Evolutionary conservation across 768 basidiomycete genomes (phyloP), one percentile per base, ranked within the genome.

Genomic region (Hortiboletus flavorubellus): DNA sequence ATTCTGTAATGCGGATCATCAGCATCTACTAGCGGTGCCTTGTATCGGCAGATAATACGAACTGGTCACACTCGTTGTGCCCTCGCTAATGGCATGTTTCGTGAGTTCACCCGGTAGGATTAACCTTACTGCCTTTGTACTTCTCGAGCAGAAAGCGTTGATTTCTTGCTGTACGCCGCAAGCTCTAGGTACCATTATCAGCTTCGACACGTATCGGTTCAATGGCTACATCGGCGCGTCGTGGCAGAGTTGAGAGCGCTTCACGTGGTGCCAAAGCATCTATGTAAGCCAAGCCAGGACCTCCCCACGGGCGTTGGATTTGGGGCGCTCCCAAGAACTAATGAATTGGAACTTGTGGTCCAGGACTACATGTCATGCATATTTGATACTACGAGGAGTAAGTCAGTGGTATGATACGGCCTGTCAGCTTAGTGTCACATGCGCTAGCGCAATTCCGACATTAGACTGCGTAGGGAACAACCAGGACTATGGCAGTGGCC

Each of bases 41-140:
- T 21, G 12, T 8, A 38, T 44, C 4, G 21, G 3, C 3, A 35
- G 34, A 52, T 3, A 14, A 55, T n/a, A 69, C 65, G 18, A n/a
- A 69, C 68, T 69, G 18, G 83, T 84, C 35, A 84, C 82, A 42
- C 76, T 79, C 75, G 84, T 84, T 21, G 84, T 87, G 56, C 86
- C 86, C 72, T 87, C 86, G 34, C 84, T 86, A 70, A 87, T 86
- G 59, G 86, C 86, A 68, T 87, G 86, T 75, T 87, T 87, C 54
- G 84, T 82, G 30, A 87, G 77, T 69, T 86, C 85, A 60, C 85
- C 86, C 14, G 86, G 85, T 35, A 87, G 77, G 73, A 87, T 86
- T 54, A 86, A 75, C 56, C 86, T 78, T 46, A 87, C 86, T 43
- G 81, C 72, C 16, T 87, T 66, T 87, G 86, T 70, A 87, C 83